Conservation (phyloP, 2,329 filamentous ascomycete species). For the Scortechinia acanthostroma region DNA sequence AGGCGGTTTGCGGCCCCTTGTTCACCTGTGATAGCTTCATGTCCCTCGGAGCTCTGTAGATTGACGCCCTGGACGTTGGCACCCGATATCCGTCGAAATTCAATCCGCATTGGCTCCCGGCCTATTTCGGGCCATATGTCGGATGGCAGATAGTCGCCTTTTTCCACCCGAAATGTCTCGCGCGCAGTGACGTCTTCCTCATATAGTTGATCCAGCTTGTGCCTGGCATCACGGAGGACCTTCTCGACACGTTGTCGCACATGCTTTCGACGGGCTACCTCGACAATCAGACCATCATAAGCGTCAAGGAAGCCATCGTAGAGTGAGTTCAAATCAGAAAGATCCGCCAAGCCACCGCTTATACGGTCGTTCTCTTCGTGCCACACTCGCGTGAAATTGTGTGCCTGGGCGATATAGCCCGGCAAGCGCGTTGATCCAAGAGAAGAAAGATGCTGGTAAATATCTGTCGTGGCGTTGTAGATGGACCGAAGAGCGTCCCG, state of each 20-base stretch:
- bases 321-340: conserved; percentile 71
- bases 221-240: conserved; percentile 71
- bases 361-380: conserved; percentile 68
- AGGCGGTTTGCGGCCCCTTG: too few species aligned
- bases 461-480: conserved; percentile 7
- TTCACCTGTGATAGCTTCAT: too few species aligned
- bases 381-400: conserved; percentile 45
- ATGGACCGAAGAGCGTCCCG: conserved; percentile 21
- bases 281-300: conserved; percentile 77
- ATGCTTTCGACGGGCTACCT: conserved; percentile 68
- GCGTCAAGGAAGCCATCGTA: conserved; percentile 81
- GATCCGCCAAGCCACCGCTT: conserved; percentile 62
- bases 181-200: conserved; percentile 67
- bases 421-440: conserved; percentile 10
- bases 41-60: conserved; percentile 15
- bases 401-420: conserved; percentile 33
- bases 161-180: conserved; percentile 72
- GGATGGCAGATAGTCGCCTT: conserved; percentile 78
- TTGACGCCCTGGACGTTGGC: conserved; percentile 18
- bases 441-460: conserved; percentile 10
- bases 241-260: conserved; percentile 69
- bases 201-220: conserved; percentile 69
- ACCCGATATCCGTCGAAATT: conserved; percentile 23
- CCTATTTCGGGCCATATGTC: conserved; percentile 80
- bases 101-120: conserved; percentile 36